Evolutionary conservation across 2,329 filamentous ascomycete genomes (phyloP).

Genomic region (Nemania sp.): DNA sequence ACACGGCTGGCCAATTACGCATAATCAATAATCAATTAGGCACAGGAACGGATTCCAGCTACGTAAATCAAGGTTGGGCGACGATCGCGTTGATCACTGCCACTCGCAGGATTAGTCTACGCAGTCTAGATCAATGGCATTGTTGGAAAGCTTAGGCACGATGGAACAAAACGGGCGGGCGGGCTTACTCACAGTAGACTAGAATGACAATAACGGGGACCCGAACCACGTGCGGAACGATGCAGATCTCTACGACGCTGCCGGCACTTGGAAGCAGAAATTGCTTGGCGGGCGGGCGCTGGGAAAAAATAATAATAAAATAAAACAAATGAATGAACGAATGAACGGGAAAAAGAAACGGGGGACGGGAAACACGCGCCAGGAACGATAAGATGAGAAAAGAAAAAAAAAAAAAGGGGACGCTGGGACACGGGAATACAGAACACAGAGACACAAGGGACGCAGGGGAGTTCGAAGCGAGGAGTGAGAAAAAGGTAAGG

Average conservation of each 20-base stretch:
- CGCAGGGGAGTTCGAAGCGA: neutral
- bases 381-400: neutral
- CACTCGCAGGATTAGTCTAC: slow-evolving; percentile 14
- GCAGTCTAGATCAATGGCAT: slow-evolving; percentile 4
- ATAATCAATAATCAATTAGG: neutral
- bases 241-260: slow-evolving; percentile 26
- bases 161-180: neutral
- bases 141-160: neutral
- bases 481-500: too few relatives aligned
- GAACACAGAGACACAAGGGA: neutral
- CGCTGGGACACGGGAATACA: neutral
- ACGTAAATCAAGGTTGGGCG: slow-evolving; percentile 1
- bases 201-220: neutral
- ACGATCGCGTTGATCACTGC: slow-evolving; percentile 40
- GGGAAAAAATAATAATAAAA: neutral
- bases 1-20: neutral
- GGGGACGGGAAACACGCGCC: neutral
- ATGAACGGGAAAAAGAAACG: slow-evolving; percentile 2
- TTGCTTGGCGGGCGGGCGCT: neutral
- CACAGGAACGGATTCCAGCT: neutral
- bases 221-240: slow-evolving; percentile 29
- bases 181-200: neutral
- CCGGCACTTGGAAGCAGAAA: neutral
- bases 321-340: neutral
- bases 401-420: neutral